These are phyloP conservation scores for Prunus salicina DNA, from an alignment of 306 rosid species.

Conservation along the genomic window DNA sequence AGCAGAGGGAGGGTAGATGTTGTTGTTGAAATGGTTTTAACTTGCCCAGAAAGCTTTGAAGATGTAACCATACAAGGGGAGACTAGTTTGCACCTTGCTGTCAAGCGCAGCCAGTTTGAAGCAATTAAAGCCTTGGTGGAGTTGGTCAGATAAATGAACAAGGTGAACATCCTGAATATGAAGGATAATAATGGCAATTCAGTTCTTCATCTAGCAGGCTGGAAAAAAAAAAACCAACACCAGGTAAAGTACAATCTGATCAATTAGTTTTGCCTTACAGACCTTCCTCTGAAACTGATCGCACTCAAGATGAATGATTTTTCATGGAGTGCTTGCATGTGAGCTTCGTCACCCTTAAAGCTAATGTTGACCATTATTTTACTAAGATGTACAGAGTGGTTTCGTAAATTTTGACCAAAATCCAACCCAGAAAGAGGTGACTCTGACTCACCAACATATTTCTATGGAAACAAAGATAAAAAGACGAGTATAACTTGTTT, in stretches of 20 bases:
- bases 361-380: too few relatives aligned
- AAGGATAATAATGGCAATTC: constrained; percentile 26
- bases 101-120: constrained; percentile 25
- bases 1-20: background rate
- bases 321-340: too few relatives aligned
- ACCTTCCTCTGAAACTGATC: too few relatives aligned
- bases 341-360: too few relatives aligned
- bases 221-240: constrained; percentile 25
- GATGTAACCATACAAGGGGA: constrained; percentile 5
- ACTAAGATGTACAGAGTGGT: too few relatives aligned
- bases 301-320: too few relatives aligned
- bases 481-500: too few relatives aligned
- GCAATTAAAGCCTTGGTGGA: constrained; percentile 4
- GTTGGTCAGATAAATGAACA: constrained; percentile 3
- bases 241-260: constrained; percentile 14
- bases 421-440: too few relatives aligned
- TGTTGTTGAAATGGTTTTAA: background rate
- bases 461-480: too few relatives aligned
- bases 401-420: too few relatives aligned
- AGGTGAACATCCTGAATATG: constrained; percentile 4
- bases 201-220: constrained; percentile 29
- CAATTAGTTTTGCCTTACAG: too few relatives aligned
- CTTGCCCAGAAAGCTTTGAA: background rate
- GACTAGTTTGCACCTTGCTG: constrained; percentile 24
- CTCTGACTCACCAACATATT: too few relatives aligned